Evolutionary conservation across 495 filamentous ascomycete species (phyloP).

Genomic region (Talaromyces nanjingensis): DNA sequence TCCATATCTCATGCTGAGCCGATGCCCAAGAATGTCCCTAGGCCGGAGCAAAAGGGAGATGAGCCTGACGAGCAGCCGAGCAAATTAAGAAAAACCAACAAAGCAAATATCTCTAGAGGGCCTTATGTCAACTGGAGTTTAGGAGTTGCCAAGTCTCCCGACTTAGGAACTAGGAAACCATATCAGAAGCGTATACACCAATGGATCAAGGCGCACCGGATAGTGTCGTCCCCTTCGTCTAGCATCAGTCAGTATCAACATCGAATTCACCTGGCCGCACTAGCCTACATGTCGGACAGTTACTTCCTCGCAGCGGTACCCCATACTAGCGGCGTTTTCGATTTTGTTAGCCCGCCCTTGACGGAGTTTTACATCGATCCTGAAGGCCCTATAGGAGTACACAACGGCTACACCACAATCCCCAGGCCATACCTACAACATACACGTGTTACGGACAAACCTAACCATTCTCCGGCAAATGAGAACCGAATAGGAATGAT

Average conservation of each 20-base stretch:
- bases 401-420: no score
- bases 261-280: slow-evolving; percentile 72
- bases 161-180: slow-evolving; percentile 1
- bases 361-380: no score
- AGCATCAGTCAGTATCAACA: slow-evolving; percentile 46
- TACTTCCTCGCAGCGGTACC: slow-evolving; percentile 84
- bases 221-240: slow-evolving; percentile 50
- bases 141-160: no score
- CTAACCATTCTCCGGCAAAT: no score
- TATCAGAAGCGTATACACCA: slow-evolving; percentile 49
- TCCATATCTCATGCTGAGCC: slow-evolving; percentile 13
- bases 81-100: no score
- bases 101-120: no score
- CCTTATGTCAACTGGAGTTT: no score
- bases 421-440: slow-evolving; percentile 44
- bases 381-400: no score
- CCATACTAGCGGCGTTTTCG: slow-evolving; percentile 57
- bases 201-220: slow-evolving; percentile 72
- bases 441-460: no score
- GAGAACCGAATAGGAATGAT: slow-evolving; percentile 76
- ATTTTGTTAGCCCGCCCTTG: no score
- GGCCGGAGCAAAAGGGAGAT: slow-evolving; percentile 17
- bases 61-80: no score
- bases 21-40: slow-evolving; percentile 12
- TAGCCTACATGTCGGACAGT: slow-evolving; percentile 90